Conservation (phyloP, 768 basidiomycete genomes). For the Lactarius hengduanensis region DNA sequence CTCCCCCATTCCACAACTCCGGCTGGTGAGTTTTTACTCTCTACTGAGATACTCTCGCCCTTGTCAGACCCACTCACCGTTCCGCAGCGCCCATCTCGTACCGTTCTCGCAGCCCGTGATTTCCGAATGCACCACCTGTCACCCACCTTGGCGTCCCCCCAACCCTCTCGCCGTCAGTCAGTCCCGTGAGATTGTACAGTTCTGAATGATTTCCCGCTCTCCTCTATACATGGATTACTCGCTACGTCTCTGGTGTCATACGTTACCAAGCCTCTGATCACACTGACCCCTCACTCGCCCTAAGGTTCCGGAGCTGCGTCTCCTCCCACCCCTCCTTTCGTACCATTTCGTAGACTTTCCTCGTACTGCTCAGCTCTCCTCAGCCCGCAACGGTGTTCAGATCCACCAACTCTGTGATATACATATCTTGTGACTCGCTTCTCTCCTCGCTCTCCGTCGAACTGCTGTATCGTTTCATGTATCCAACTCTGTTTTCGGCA, state of each 20-base stretch:
- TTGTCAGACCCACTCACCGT: slow-evolving; percentile 13
- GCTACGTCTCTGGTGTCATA: slow-evolving; percentile 5
- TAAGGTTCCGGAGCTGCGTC: slow-evolving; percentile 9
- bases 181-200: background rate
- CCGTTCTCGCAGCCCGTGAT: slow-evolving; percentile 23
- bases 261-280: slow-evolving; percentile 8
- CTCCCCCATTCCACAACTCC: slow-evolving; percentile 22
- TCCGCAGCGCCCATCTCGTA: slow-evolving; percentile 20
- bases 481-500: background rate
- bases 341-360: slow-evolving; percentile 14
- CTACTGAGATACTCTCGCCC: background rate
- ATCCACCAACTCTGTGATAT: slow-evolving; percentile 25
- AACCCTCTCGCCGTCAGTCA: background rate
- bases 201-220: background rate
- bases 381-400: slow-evolving; percentile 19
- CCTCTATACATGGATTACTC: background rate
- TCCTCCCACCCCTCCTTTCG: background rate
- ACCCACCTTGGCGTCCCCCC: background rate
- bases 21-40: slow-evolving; percentile 9
- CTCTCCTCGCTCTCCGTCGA: slow-evolving; percentile 16
- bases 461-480: slow-evolving; percentile 16
- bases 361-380: slow-evolving; percentile 10
- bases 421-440: slow-evolving; percentile 20
- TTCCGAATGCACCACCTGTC: background rate
- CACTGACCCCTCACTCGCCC: background rate